phyloP scores from a whole-genome alignment of 805 yeast species.

The Candida orba region DNA sequence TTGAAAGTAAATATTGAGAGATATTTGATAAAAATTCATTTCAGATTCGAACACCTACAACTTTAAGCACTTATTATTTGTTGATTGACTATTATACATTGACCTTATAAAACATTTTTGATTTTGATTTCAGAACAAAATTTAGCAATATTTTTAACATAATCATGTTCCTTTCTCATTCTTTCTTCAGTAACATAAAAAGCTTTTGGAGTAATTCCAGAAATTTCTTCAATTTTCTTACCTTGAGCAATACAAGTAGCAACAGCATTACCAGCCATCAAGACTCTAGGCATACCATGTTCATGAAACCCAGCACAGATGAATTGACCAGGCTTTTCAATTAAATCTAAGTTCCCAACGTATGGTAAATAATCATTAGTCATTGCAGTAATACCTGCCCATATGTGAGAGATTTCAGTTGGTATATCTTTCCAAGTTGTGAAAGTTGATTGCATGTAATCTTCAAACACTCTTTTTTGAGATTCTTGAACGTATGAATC shows the following conservation, averaged over 20 bases:
- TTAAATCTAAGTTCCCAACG: slow-evolving; percentile 32
- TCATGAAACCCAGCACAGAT: slow-evolving; percentile 44
- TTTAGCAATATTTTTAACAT: not conserved
- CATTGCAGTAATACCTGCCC: slow-evolving; percentile 45
- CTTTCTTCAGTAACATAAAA: slow-evolving; percentile 16
- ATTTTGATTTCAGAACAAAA: not conserved
- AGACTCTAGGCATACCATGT: slow-evolving; percentile 45
- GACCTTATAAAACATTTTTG: not conserved
- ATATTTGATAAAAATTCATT: no score
- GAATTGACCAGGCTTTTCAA: slow-evolving; percentile 26
- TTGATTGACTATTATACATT: not conserved
- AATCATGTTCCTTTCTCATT: slow-evolving; percentile 9
- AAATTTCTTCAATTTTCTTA: slow-evolving; percentile 10
- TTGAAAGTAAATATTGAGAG: no score
- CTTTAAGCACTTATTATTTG: no score
- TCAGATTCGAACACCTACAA: no score
- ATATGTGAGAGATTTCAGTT: slow-evolving; percentile 23
- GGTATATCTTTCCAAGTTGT: slow-evolving; percentile 27
- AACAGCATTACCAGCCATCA: slow-evolving; percentile 32
- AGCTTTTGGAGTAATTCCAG: slow-evolving; percentile 14
- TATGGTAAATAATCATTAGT: slow-evolving; percentile 34
- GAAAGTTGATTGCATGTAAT: slow-evolving; percentile 27
- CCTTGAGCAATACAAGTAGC: slow-evolving; percentile 22
- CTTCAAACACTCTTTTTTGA: slow-evolving; percentile 19
- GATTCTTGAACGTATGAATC: slow-evolving; percentile 26